Conservation (phyloP, 2,329 filamentous ascomycete genomes). For the Fusarium clavum region DNA sequence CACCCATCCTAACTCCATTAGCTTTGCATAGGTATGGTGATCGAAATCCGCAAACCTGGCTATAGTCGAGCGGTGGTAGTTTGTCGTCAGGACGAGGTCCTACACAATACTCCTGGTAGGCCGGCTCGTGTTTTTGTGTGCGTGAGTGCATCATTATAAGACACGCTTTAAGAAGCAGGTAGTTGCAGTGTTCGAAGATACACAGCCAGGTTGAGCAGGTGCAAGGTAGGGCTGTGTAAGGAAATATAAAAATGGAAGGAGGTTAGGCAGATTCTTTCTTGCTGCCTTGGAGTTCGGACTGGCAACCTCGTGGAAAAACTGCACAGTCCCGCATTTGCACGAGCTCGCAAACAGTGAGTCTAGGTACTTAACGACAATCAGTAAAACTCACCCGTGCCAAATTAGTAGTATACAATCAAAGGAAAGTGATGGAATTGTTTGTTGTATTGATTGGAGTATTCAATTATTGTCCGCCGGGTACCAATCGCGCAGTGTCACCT, state of each 20-base stretch:
- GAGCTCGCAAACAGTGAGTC: background rate
- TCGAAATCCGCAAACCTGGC: background rate
- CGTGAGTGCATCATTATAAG: background rate
- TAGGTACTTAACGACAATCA: background rate
- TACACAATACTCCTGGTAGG: background rate
- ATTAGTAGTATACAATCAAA: background rate
- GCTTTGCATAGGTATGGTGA: background rate
- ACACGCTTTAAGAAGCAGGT: background rate
- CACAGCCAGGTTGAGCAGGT: background rate
- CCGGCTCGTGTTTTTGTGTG: background rate
- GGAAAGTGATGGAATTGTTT: background rate
- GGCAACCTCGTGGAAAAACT: background rate
- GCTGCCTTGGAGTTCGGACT: background rate
- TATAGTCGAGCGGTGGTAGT: background rate
- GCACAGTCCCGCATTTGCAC: background rate
- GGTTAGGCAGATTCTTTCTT: background rate
- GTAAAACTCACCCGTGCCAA: background rate
- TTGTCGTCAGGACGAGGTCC: background rate
- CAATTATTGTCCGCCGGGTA: background rate
- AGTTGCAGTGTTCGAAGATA: background rate
- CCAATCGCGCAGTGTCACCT: background rate
- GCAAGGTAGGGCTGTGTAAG: background rate
- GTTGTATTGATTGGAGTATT: background rate
- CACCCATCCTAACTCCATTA: background rate
- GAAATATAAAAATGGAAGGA: background rate